Percentiles rank a stretch among this genome's conserved stretches.
Conservation (phyloP, 208 protist genomes). For the Trypanosoma lewisi region DNA sequence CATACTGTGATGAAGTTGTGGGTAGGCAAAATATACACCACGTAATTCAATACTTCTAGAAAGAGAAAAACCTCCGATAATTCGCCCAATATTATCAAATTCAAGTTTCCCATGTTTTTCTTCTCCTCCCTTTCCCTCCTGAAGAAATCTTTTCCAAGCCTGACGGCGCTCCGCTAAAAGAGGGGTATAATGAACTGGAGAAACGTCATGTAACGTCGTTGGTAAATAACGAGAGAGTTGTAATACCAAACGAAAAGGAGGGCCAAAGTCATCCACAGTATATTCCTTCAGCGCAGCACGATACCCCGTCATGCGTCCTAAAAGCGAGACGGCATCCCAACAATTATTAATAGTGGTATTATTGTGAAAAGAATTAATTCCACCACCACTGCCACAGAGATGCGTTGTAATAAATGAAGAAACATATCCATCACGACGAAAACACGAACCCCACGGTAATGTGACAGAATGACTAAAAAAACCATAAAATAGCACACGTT, state of each 20-base stretch:
- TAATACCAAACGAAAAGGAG: constrained; percentile 20
- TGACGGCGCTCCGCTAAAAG: constrained; percentile 18
- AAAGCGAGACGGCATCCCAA: constrained; percentile 11
- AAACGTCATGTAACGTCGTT: constrained; percentile 28
- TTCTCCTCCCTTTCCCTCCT: no score
- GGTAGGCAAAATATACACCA: constrained; percentile 68
- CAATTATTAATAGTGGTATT: no score
- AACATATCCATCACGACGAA: no score
- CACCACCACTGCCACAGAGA: no score
- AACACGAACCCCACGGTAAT: neutral
- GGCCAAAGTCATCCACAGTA: constrained; percentile 11
- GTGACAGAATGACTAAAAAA: constrained; percentile 10
- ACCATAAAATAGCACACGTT: constrained; percentile 25
- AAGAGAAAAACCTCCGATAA: constrained; percentile 49
- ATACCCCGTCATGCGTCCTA: constrained; percentile 13
- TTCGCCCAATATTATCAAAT: constrained; percentile 40
- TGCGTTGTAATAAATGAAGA: no score
- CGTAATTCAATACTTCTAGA: constrained; percentile 36
- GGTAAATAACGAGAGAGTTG: constrained; percentile 29
- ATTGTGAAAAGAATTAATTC: no score
- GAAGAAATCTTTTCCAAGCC: constrained; percentile 20
- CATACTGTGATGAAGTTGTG: constrained; percentile 44
- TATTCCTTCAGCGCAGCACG: constrained; percentile 12
- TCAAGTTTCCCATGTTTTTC: constrained; percentile 12
- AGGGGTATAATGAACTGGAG: constrained; percentile 17